These are phyloP conservation scores for Trichosporon faecale DNA, from an alignment of 1,284 basidiomycete species.

Conservation along the genomic window DNA sequence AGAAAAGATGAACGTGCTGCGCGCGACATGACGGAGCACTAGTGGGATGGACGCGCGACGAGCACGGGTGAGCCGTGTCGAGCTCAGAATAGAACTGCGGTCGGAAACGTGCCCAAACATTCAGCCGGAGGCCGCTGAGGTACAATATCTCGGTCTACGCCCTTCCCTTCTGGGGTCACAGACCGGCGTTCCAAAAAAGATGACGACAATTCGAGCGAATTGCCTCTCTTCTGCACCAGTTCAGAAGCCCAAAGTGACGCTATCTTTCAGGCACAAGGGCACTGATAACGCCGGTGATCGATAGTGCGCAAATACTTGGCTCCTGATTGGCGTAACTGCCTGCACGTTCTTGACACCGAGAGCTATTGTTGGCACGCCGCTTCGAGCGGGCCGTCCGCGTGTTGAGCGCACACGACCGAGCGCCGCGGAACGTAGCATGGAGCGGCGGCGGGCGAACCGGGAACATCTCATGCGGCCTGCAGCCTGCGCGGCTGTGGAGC, in stretches of 20 bases:
- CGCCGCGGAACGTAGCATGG: not conserved
- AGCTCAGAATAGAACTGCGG: conserved; percentile 4
- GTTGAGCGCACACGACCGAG: not conserved
- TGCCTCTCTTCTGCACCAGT: not conserved
- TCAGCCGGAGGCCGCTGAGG: not conserved
- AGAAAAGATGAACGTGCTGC: not conserved
- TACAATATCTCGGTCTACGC: not conserved
- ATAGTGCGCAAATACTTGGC: not conserved
- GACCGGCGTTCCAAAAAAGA: not conserved
- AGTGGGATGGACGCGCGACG: not conserved
- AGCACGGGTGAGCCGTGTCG: not conserved
- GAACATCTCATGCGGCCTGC: no score
- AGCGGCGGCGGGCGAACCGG: no score
- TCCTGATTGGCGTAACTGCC: not conserved
- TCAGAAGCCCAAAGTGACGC: not conserved
- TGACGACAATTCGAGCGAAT: not conserved
- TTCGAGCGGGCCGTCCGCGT: no score
- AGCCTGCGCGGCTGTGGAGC: not conserved
- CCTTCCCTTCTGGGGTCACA: no score
- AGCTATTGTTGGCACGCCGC: not conserved
- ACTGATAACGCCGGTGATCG: not conserved
- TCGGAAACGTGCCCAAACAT: not conserved
- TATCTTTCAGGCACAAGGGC: conserved; percentile 2
- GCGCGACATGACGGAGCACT: not conserved
- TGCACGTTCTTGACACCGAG: not conserved